Base-by-base conservation (phyloP, 2,329 filamentous ascomycete genomes). In the Penicillium fuscoglaucum region DNA sequence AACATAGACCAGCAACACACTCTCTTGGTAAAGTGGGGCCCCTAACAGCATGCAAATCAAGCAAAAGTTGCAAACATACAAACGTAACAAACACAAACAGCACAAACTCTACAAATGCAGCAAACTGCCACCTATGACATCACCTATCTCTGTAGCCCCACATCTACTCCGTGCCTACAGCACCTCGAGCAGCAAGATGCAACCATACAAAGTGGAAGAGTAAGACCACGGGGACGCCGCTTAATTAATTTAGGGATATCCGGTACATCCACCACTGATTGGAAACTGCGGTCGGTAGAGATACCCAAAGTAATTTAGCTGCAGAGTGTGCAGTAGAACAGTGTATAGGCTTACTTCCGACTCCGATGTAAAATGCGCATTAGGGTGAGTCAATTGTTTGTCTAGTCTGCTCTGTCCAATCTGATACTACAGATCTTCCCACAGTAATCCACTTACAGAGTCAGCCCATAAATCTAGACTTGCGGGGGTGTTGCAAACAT, bases 401-500 rank as follows among this genome's bases (percentile, higher is more conserved):
- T 13, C 44, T 46, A 10, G 3, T 45, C 10, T 12, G 2, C 29
- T 10, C 8, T 28, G 46, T 56, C 51, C 43, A 57, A 63, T 61
- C 47, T 60, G 40, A 60, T 54, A 62, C 35, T 19, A 35, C 29
- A 39, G 52, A 52, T 54, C 31, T 52, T 37, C 37, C 51, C 52
- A 15, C 12, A 55, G 40, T 41, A 48, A 57, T 59, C 59, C 47
- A 47, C 45, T 35, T 29, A 24, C 1, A 44, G 29, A 55, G 56
- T 64, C 61, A 37, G 50, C 10, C 43, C 43, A 54, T 43, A 37
- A 21, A 48, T 58, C 55, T 67, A 68, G 66, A 66, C 61, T 66
- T 64, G 64, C 59, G 64, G 64, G 63, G 61, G 33, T 56, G 37
- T 15, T 66, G 61, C 63, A 68, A 68, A 64, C 66, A 66, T 50